Evolutionary conservation across 352 stramenopile genomes (phyloP).

Genomic region (Phytophthora syringae): DNA sequence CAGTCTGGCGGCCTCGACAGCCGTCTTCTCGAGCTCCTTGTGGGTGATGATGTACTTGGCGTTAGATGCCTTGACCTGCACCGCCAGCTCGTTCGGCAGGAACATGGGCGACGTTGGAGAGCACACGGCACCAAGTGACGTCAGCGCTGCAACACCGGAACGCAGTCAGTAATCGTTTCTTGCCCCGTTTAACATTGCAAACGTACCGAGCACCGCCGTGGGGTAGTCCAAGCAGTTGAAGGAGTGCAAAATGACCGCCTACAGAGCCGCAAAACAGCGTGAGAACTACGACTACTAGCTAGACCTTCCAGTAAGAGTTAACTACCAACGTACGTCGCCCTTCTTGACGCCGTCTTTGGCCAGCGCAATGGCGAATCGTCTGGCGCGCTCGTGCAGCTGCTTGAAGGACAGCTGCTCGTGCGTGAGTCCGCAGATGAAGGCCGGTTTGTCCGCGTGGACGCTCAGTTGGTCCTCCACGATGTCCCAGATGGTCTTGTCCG

Average conservation of each 20-base stretch:
- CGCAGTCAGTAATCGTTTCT: slow-evolving; percentile 3
- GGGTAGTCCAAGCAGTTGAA: slow-evolving; percentile 80
- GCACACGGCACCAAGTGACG: slow-evolving; percentile 56
- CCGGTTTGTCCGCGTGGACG: slow-evolving; percentile 43
- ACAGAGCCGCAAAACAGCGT: slow-evolving; percentile 11
- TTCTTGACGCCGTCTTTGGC: slow-evolving; percentile 53
- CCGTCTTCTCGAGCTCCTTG: slow-evolving; percentile 50
- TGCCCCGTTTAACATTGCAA: slow-evolving; percentile 5
- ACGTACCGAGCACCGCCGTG: slow-evolving; percentile 55
- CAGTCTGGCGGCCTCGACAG: slow-evolving; percentile 48
- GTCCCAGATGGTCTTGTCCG: slow-evolving; percentile 58
- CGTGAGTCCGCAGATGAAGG: slow-evolving; percentile 64
- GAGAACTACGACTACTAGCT: no score
- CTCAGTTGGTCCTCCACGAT: slow-evolving; percentile 45
- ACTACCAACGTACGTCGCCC: slow-evolving; percentile 40
- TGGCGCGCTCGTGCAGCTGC: slow-evolving; percentile 45
- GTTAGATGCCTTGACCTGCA: slow-evolving; percentile 52
- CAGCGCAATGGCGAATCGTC: slow-evolving; percentile 51
- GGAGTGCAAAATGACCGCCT: slow-evolving; percentile 67
- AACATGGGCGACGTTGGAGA: slow-evolving; percentile 73
- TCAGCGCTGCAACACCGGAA: slow-evolving; percentile 41
- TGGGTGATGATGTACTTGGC: slow-evolving; percentile 66
- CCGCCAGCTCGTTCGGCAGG: slow-evolving; percentile 48
- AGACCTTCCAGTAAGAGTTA: background rate
- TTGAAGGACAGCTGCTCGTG: slow-evolving; percentile 56